Base-by-base conservation (phyloP, 208 protist genomes). In the Acanthamoeba healyi region DNA sequence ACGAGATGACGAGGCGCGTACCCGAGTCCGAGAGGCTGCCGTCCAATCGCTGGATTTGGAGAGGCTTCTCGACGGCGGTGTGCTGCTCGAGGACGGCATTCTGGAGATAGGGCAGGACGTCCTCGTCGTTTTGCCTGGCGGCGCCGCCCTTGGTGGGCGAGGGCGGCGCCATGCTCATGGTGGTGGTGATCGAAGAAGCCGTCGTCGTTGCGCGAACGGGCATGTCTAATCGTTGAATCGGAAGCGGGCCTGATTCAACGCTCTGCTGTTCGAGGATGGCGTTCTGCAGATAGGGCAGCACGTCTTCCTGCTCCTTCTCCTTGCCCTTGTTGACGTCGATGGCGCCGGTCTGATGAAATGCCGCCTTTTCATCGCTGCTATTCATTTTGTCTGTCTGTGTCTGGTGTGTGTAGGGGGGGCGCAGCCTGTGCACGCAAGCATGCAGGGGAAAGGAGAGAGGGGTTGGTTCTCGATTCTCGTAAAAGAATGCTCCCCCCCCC, bases 191-290 rank as follows among this genome's bases (percentile, higher is more conserved):
- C 6, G 26, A 42, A 26, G 29, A 74, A 70, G 61, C 61, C 61
- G 29, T 70, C 0, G 61, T 14, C n/a, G n/a, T n/a, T n/a, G n/a
- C n/a, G n/a, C n/a, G n/a, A n/a, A n/a, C n/a, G 61, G 0, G 24
- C 14, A 34, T 3, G n/a, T 74, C 34, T 42, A 74, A 74, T 44
- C 65, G 65, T 17, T 74, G 65, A 42, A 74, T 74, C 34, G 67
- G 67, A 44, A 77, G 67, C n/a, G 67, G 67, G 0, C 67, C 67
- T 26, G 36, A 77, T 42, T 77, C 22, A 2, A 42, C 67, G 34
- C 34, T 77, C 32, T 77, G 67, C 67, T 77, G 67, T 40, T 77
- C 67, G 67, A 77, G 67, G 10, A 77, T 22, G 32, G 67, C 67
- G 10, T 77, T 77, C 67, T 77, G 67, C 15, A 77, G 29, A 12